Conservation (phyloP, 768 basidiomycete genomes). For the Tulasnella sp. region DNA sequence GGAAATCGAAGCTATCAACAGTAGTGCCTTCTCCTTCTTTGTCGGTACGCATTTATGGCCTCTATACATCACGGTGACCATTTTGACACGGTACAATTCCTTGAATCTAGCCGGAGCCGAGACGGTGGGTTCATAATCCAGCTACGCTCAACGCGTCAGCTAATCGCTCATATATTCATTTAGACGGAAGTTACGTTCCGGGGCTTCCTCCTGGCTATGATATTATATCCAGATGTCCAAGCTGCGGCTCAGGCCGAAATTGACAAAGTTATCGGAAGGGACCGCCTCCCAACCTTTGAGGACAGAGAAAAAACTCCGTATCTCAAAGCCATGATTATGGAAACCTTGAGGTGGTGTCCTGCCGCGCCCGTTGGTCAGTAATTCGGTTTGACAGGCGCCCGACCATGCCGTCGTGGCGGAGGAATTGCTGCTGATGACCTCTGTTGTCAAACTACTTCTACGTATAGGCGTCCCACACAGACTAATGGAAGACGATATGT, state of each 20-base stretch:
- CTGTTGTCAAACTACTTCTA: background rate
- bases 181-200: slow-evolving; percentile 21
- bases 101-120: background rate
- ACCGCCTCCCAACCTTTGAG: slow-evolving; percentile 24
- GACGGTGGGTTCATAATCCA: background rate
- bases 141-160: background rate
- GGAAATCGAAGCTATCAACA: background rate
- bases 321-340: slow-evolving; percentile 17
- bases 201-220: slow-evolving; percentile 30
- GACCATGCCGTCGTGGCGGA: background rate
- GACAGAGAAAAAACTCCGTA: slow-evolving; percentile 24
- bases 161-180: background rate
- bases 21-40: background rate
- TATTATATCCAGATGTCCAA: slow-evolving; percentile 25
- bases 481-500: slow-evolving; percentile 27
- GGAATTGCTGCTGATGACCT: background rate
- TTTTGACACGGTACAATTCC: background rate
- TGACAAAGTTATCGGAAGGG: slow-evolving; percentile 20
- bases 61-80: background rate
- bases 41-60: background rate
- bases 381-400: background rate
- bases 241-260: slow-evolving; percentile 22
- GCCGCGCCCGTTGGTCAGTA: background rate
- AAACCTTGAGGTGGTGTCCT: slow-evolving; percentile 17
- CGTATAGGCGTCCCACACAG: slow-evolving; percentile 10